Evolutionary conservation across 345 rosid species (phyloP), one percentile per base, ranked within the genome.

Genomic region (Hibiscus trionum): DNA sequence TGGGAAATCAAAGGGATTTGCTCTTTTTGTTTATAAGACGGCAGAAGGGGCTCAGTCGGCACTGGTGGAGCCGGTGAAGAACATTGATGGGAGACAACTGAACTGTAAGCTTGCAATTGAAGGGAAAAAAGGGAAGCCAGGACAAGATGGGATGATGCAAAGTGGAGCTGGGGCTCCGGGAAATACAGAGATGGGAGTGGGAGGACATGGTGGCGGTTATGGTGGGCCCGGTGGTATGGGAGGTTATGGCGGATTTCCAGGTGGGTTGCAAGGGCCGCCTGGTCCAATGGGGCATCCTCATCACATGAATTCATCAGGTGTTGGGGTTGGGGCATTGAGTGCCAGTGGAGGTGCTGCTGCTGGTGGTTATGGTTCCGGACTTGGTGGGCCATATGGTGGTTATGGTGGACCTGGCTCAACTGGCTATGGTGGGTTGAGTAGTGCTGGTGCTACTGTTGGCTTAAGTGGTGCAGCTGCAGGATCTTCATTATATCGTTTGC

Each of bases 371-470:
- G 85, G 82, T 73, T 71, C 77, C 52, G 83, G 82, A 2, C 63
- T 80, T 64, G 82, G 75, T 59, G 89, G 87, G 9, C 88, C 81
- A 0, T 86, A 85, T 58, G 76, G 81, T 72, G 93, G 89, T 12
- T 90, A 88, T 58, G 86, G 85, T 74, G 93, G 86, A 50, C 19
- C 56, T 15, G 56, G 56, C 17, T 16, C 56, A 50, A 50, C 56
- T 16, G 87, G 79, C 14, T 82, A 81, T 58, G 85, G 77, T 39
- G 84, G 81, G 2, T 58, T 58, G 62, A 26, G 33, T 26, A 29
- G 35, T 58, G 62, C 62, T 26, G 62, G 62, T 58, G 62, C 66
- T 9, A 73, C 61, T 11, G 73, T 52, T 69, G 77, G 77, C 7
- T 24, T 59, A 73, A 81, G 76, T 56, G 84, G 81, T 76, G 84